These are phyloP conservation scores for Aristolochia fimbriata DNA, from an alignment of 164 flowering plant species.

Conservation along the genomic window DNA sequence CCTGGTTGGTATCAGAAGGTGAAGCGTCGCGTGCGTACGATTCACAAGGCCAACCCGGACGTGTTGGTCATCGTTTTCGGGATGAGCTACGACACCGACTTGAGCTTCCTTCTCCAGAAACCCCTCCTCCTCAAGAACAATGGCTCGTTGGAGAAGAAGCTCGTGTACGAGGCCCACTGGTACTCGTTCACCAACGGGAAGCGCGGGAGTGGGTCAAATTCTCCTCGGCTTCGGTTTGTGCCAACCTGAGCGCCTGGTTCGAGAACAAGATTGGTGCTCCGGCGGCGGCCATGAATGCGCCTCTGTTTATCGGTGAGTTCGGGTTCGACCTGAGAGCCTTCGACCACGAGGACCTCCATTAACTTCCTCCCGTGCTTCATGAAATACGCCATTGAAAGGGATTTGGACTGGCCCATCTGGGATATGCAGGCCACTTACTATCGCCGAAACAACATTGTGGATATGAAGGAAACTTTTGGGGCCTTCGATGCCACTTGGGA, in stretches of 20 bases:
- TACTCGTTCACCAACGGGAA: not conserved
- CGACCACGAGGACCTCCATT: slow-evolving; percentile 20
- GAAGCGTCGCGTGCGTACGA: slow-evolving; percentile 12
- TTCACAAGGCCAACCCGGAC: slow-evolving; percentile 28
- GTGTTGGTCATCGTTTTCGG: slow-evolving; percentile 38
- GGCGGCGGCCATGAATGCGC: slow-evolving; percentile 14
- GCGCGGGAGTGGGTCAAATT: slow-evolving; percentile 15
- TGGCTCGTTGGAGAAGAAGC: slow-evolving; percentile 12
- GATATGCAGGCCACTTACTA: slow-evolving; percentile 40
- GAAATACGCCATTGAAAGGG: slow-evolving; percentile 16
- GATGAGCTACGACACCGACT: slow-evolving; percentile 19
- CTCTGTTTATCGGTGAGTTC: slow-evolving; percentile 42
- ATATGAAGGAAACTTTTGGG: slow-evolving; percentile 27
- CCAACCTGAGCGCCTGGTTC: slow-evolving; percentile 1
- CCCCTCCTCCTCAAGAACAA: not conserved
- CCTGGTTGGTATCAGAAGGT: slow-evolving; percentile 24
- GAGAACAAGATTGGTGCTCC: slow-evolving; percentile 15
- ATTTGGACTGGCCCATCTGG: slow-evolving; percentile 51
- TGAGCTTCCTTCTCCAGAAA: slow-evolving; percentile 16
- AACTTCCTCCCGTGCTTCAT: slow-evolving; percentile 36
- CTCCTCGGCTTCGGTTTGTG: slow-evolving; percentile 15
- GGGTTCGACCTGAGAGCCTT: slow-evolving; percentile 31
- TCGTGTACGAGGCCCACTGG: slow-evolving; percentile 42
- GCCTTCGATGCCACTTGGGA: slow-evolving; percentile 27
- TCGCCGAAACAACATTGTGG: slow-evolving; percentile 12